These are phyloP conservation scores for Trichoderma sp. DNA, from an alignment of 2,329 filamentous ascomycete genomes.

Conservation along the genomic window DNA sequence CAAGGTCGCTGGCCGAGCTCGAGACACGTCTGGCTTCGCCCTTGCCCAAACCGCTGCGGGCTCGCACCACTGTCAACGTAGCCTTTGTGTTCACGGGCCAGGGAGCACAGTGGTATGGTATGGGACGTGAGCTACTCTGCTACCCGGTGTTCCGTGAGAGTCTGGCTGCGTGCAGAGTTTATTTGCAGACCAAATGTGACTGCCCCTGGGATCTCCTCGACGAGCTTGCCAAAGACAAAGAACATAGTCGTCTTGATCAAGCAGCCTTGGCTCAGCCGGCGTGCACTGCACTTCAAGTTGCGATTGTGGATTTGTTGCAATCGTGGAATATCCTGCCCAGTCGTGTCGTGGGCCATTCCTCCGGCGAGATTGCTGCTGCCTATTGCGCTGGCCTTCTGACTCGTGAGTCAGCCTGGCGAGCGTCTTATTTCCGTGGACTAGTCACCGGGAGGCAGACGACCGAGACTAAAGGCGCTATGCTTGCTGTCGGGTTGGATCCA, in stretches of 20 bases:
- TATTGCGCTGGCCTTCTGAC: conserved; percentile 1
- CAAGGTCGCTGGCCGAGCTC: background rate
- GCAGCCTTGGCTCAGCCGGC: conserved; percentile 26
- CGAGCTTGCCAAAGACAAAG: conserved; percentile 13
- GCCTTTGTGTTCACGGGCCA: conserved; percentile 42
- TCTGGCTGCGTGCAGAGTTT: conserved; percentile 12
- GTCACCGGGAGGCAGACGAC: background rate
- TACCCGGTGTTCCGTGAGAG: conserved; percentile 23
- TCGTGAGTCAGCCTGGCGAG: background rate
- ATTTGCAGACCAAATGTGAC: background rate
- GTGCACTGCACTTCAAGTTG: conserved; percentile 28
- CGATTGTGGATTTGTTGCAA: conserved; percentile 26
- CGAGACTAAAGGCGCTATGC: conserved; percentile 4
- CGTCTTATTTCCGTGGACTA: conserved; percentile 3
- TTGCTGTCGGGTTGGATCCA: background rate
- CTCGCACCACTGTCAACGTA: conserved; percentile 18
- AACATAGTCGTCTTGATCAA: conserved; percentile 12
- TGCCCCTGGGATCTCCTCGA: conserved; percentile 25
- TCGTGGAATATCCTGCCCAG: background rate
- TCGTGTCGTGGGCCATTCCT: conserved; percentile 15
- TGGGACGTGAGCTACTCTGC: conserved; percentile 40
- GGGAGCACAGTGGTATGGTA: conserved; percentile 39
- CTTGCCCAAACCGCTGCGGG: background rate
- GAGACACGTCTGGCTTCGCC: background rate
- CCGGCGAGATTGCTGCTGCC: conserved; percentile 21